Conservation (phyloP, 1,284 basidiomycete species). For the Heterobasidion occidentale region DNA sequence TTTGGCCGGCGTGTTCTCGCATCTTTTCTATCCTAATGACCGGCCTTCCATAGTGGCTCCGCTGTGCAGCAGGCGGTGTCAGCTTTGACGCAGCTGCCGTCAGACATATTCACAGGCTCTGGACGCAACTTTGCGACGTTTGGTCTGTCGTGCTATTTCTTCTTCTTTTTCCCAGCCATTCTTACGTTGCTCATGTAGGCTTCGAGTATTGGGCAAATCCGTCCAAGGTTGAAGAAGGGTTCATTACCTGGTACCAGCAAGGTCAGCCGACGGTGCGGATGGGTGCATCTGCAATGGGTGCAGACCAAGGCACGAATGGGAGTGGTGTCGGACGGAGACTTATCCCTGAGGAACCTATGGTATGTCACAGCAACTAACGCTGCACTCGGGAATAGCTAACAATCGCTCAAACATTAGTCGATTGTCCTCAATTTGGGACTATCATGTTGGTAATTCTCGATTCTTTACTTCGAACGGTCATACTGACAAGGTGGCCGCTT, state of each 20-base stretch:
- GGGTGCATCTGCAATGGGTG: constrained; percentile 43
- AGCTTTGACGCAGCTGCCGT: constrained; percentile 38
- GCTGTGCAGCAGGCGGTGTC: constrained; percentile 50
- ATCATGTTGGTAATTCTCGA: constrained; percentile 21
- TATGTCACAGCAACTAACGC: constrained; percentile 22
- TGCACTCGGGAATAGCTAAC: constrained; percentile 1
- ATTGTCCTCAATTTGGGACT: constrained; percentile 34
- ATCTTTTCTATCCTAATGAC: not conserved
- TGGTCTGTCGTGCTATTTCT: constrained; percentile 23
- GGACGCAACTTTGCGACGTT: constrained; percentile 37
- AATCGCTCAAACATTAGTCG: constrained; percentile 17
- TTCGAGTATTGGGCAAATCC: constrained; percentile 67
- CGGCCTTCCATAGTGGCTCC: constrained; percentile 8
- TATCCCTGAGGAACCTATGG: constrained; percentile 48
- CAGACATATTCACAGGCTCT: constrained; percentile 48
- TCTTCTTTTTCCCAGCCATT: not conserved
- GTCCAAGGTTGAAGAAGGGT: constrained; percentile 42
- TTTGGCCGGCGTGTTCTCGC: not conserved
- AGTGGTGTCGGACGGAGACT: constrained; percentile 45
- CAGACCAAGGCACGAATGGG: constrained; percentile 38
- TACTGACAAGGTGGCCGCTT: not conserved
- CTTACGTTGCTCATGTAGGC: constrained; percentile 25
- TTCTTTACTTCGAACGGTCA: not conserved
- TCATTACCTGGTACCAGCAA: constrained; percentile 59
- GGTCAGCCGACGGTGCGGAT: constrained; percentile 45